Conservation (phyloP, 495 filamentous ascomycete genomes). For the Choiromyces venosus region DNA sequence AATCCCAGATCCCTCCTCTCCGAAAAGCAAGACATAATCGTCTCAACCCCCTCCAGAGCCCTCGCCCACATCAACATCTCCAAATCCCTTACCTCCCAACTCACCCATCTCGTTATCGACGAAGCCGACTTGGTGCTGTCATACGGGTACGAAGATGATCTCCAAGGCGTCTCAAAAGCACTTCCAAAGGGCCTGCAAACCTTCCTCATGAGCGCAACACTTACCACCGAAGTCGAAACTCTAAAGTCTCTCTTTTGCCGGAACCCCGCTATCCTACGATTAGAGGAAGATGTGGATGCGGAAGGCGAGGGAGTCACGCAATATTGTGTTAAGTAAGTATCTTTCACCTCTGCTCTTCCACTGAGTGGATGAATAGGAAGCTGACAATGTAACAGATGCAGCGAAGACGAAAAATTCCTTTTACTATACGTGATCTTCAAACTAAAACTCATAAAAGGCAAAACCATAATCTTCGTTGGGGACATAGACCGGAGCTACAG, state of each 20-base stretch:
- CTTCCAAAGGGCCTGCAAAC: slow-evolving; percentile 83
- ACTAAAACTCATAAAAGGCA: slow-evolving; percentile 87
- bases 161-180: slow-evolving; percentile 66
- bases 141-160: slow-evolving; percentile 89
- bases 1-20: slow-evolving; percentile 62
- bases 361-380: not conserved
- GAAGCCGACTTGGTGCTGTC: slow-evolving; percentile 92
- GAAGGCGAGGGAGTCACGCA: slow-evolving; percentile 70
- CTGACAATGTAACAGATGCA: slow-evolving; percentile 54
- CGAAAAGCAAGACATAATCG: slow-evolving; percentile 80
- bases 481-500: slow-evolving; percentile 93
- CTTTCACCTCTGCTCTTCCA: not conserved
- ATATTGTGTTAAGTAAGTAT: slow-evolving; percentile 68
- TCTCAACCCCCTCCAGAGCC: slow-evolving; percentile 78
- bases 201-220: slow-evolving; percentile 85
- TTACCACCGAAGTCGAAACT: slow-evolving; percentile 77
- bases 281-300: slow-evolving; percentile 63
- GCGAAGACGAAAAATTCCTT: slow-evolving; percentile 95
- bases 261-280: slow-evolving; percentile 66
- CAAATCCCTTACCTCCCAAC: slow-evolving; percentile 55
- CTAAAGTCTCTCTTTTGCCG: slow-evolving; percentile 82
- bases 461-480: slow-evolving; percentile 86
- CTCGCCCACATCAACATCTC: slow-evolving; percentile 64
- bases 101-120: slow-evolving; percentile 82
- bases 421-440: slow-evolving; percentile 91